Evolutionary conservation across 2,329 filamentous ascomycete genomes (phyloP).

Genomic region (Aspergillus sp.): DNA sequence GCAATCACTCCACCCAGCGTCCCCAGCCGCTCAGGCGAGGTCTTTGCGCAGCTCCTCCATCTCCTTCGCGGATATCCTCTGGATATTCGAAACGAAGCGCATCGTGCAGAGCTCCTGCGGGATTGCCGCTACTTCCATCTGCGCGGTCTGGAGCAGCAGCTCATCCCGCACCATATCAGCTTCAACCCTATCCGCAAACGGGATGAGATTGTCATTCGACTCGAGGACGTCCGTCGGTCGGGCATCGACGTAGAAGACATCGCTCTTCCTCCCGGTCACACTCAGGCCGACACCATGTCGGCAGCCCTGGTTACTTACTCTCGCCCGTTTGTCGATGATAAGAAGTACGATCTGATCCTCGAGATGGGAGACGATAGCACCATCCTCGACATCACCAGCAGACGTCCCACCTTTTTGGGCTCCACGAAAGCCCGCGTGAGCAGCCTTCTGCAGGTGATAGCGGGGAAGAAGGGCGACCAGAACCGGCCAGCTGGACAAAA

Average conservation of each 20-base stretch:
- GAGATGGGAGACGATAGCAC: slow-evolving; percentile 74
- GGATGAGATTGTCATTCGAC: slow-evolving; percentile 74
- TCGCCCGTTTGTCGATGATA: slow-evolving; percentile 81
- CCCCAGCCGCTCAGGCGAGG: slow-evolving; percentile 77
- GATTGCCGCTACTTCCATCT: slow-evolving; percentile 94
- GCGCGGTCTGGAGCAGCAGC: slow-evolving; percentile 82
- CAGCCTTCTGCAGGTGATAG: slow-evolving; percentile 76
- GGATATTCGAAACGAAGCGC: slow-evolving; percentile 71
- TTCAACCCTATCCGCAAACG: slow-evolving; percentile 71
- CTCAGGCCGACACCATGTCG: not conserved
- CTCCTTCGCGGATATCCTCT: slow-evolving; percentile 82
- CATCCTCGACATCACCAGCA: slow-evolving; percentile 54
- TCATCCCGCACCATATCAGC: slow-evolving; percentile 74
- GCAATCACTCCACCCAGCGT: slow-evolving; percentile 81
- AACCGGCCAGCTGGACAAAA: not conserved
- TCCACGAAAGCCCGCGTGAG: slow-evolving; percentile 70
- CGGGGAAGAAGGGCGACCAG: slow-evolving; percentile 67
- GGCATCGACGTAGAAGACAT: slow-evolving; percentile 65
- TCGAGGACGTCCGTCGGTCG: slow-evolving; percentile 87
- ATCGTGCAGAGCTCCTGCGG: slow-evolving; percentile 74
- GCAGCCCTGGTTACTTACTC: slow-evolving; percentile 72
- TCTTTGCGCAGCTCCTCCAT: slow-evolving; percentile 79
- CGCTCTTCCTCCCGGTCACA: not conserved
- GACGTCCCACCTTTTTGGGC: slow-evolving; percentile 71
- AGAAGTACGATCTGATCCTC: slow-evolving; percentile 71